Evolutionary conservation across 495 filamentous ascomycete genomes (phyloP).

Genomic region (Hyaloscypha bicolor): DNA sequence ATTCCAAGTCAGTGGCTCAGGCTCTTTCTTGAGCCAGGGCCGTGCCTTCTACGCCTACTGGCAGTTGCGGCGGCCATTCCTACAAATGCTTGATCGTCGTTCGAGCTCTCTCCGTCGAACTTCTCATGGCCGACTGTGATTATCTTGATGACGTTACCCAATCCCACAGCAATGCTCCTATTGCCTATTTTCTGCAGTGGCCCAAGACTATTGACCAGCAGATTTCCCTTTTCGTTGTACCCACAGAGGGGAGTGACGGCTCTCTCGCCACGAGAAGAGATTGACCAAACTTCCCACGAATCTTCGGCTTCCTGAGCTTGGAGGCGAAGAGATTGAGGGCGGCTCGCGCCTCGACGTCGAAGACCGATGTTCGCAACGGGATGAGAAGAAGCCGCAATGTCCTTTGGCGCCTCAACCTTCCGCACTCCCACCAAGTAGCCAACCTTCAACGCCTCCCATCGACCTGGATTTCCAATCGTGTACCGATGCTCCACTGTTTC

Average conservation of each 20-base stretch:
- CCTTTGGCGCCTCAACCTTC: conserved; percentile 24
- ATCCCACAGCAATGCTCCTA: conserved; percentile 61
- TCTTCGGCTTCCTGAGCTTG: conserved; percentile 31
- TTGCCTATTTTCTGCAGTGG: conserved; percentile 60
- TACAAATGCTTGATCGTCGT: conserved; percentile 17
- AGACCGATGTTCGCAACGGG: conserved; percentile 15
- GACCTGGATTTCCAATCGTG: conserved; percentile 48
- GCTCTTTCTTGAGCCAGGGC: background rate
- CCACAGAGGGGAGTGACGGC: conserved; percentile 33
- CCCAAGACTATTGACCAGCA: conserved; percentile 62
- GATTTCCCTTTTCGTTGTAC: conserved; percentile 39
- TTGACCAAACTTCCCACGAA: conserved; percentile 69
- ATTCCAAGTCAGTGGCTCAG: background rate
- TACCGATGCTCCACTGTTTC: conserved; percentile 40
- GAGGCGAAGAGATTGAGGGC: background rate
- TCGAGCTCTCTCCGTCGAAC: conserved; percentile 40
- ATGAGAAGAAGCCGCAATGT: background rate
- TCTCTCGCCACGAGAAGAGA: conserved; percentile 48
- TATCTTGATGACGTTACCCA: conserved; percentile 69
- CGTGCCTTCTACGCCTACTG: conserved; percentile 14
- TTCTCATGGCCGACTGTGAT: conserved; percentile 63
- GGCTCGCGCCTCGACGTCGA: conserved; percentile 20
- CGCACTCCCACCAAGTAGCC: conserved; percentile 53
- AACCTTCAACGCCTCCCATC: conserved; percentile 48
- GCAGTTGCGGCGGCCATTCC: conserved; percentile 20